Evolutionary conservation across 2,329 filamentous ascomycete species (phyloP).

Genomic region (Aspergillus sojae): DNA sequence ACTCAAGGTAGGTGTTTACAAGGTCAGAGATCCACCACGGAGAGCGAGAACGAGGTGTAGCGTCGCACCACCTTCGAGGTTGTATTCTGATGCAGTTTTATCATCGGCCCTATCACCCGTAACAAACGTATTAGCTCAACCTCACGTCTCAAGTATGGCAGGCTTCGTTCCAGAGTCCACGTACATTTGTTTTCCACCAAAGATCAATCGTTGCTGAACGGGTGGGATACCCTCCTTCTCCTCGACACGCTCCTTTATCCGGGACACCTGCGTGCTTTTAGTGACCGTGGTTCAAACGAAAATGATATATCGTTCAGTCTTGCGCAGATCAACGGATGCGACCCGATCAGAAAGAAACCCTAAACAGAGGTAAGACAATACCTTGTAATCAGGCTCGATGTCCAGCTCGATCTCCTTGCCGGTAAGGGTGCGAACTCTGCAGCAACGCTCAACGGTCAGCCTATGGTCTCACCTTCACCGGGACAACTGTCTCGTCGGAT

Average conservation of each 20-base stretch:
- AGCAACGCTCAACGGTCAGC: constrained; percentile 11
- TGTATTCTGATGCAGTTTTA: constrained; percentile 88
- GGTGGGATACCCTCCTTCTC: constrained; percentile 99
- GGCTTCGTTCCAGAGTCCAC: constrained; percentile 26
- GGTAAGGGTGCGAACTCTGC: constrained; percentile 92
- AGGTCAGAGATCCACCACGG: constrained; percentile 65
- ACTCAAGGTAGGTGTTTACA: constrained; percentile 12
- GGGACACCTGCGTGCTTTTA: constrained; percentile 66
- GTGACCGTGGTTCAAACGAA: background rate
- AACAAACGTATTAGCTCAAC: background rate
- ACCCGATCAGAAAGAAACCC: background rate
- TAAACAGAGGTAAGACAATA: constrained; percentile 38
- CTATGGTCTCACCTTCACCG: background rate
- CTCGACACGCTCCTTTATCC: constrained; percentile 98
- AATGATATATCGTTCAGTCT: background rate
- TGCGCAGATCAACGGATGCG: background rate
- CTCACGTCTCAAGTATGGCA: background rate
- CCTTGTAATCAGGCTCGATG: constrained; percentile 92
- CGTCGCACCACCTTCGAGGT: constrained; percentile 87
- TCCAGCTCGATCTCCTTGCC: constrained; percentile 99
- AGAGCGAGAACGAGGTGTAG: constrained; percentile 94
- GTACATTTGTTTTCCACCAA: constrained; percentile 97
- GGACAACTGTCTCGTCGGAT: background rate
- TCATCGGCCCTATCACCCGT: constrained; percentile 75
- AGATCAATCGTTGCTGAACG: constrained; percentile 94